A percentile compares a stretch with the other conserved stretches of the same genome.
Evolutionary conservation across 306 rosid species (phyloP).

Genomic region (Rosa rugosa): DNA sequence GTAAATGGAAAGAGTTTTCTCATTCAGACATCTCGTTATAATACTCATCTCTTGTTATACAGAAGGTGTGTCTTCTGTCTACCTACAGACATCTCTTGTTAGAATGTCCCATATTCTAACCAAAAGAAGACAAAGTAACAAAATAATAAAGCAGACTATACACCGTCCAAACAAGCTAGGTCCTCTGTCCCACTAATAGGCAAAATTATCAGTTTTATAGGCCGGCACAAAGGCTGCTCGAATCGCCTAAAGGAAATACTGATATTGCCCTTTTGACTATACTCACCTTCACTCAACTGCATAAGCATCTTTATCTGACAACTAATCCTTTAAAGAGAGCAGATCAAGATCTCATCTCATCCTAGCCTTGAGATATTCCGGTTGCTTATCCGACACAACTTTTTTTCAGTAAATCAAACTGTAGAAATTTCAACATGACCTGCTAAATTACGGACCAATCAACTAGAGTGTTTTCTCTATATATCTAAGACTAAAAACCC

Average conservation of each 20-base stretch:
- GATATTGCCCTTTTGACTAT: neutral
- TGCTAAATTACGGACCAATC: neutral
- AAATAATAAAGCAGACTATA: slow-evolving; percentile 1
- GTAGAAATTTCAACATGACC: neutral
- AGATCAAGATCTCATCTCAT: neutral
- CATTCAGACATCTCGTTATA: neutral
- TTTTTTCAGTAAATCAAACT: neutral
- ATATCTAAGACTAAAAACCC: slow-evolving; percentile 7
- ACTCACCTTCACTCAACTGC: neutral
- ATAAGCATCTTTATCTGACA: neutral
- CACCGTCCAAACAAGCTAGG: neutral
- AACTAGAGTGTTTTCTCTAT: neutral
- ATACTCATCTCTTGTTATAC: neutral
- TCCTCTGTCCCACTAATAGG: neutral
- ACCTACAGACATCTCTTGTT: too few species aligned
- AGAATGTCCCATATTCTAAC: neutral
- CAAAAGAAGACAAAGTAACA: neutral
- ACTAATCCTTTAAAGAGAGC: neutral
- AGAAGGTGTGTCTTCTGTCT: neutral
- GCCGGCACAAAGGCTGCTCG: neutral
- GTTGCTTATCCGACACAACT: neutral
- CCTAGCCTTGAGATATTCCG: neutral
- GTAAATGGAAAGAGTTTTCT: neutral
- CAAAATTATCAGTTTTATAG: neutral
- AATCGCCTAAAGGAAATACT: slow-evolving; percentile 4